A percentile compares a stretch with the other conserved stretches of the same genome.
Conservation (phyloP, 75 land plant species). For the Adiantum capillusveneris region DNA sequence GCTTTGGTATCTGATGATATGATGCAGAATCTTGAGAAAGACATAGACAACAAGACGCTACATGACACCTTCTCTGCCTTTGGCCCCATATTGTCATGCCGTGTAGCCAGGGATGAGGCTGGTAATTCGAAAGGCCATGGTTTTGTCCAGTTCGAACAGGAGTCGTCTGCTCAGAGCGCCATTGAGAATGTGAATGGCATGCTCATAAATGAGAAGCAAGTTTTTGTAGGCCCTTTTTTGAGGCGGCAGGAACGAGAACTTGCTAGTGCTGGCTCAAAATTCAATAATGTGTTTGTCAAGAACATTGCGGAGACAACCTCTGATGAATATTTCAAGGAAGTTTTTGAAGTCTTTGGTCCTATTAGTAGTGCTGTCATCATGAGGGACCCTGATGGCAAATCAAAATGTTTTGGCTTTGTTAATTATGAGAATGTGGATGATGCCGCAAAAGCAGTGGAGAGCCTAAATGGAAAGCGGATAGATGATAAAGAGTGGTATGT, state of each 20-base stretch:
- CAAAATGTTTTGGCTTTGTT: constrained; percentile 67
- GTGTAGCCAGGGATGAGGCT: constrained; percentile 48
- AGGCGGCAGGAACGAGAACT: constrained; percentile 53
- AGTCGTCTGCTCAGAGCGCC: constrained; percentile 54
- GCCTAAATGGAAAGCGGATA: constrained; percentile 34
- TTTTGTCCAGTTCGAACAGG: constrained; percentile 60
- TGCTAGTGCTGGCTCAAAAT: constrained; percentile 33
- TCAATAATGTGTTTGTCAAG: constrained; percentile 79
- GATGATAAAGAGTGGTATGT: constrained; percentile 58
- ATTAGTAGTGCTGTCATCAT: constrained; percentile 66
- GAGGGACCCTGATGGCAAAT: constrained; percentile 56
- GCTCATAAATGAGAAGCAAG: constrained; percentile 52
- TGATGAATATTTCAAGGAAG: constrained; percentile 47
- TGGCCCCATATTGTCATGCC: constrained; percentile 74
- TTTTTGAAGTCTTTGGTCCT: constrained; percentile 47
- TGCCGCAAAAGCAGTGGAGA: constrained; percentile 56
- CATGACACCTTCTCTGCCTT: constrained; percentile 49
- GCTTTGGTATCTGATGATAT: too few species aligned
- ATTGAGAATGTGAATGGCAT: constrained; percentile 59
- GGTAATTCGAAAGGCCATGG: constrained; percentile 77
- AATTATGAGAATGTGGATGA: constrained; percentile 51
- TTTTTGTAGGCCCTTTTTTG: constrained; percentile 58
- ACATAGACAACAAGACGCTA: constrained; percentile 50
- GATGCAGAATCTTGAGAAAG: constrained; percentile 56
- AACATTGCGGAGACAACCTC: constrained; percentile 35